Conservation (phyloP, 1,139 yeast genomes). For the Debaryomyces fabryi region DNA sequence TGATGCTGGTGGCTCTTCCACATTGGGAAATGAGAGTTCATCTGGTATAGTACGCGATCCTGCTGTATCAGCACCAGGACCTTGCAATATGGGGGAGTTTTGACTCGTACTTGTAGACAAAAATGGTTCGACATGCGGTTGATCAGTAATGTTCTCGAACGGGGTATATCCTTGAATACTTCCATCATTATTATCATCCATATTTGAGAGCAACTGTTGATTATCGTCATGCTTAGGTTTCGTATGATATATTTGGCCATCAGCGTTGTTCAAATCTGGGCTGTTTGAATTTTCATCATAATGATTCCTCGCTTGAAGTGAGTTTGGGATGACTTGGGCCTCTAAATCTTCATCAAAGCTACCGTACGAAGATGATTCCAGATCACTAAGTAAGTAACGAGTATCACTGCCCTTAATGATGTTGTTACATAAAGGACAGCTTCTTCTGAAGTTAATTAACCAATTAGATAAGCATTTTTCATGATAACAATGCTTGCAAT, state of each 20-base stretch:
- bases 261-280: neutral
- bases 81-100: conserved; percentile 11
- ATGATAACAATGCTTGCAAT: conserved; percentile 49
- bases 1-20: neutral
- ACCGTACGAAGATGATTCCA: conserved; percentile 22
- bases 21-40: neutral
- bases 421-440: conserved; percentile 50
- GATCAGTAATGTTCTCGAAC: neutral
- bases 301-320: neutral
- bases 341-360: conserved; percentile 24
- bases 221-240: neutral
- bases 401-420: conserved; percentile 18
- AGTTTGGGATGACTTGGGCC: conserved; percentile 8
- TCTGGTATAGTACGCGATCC: neutral
- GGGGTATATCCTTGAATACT: neutral
- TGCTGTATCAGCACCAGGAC: neutral
- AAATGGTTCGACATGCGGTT: neutral
- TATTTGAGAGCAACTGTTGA: neutral
- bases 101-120: conserved; percentile 3
- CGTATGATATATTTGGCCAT: neutral
- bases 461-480: conserved; percentile 49
- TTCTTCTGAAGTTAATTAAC: conserved; percentile 47
- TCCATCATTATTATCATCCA: neutral
- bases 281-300: neutral
- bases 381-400: conserved; percentile 24